These are phyloP conservation scores for Fusarium sp. DNA, from an alignment of 2,329 filamentous ascomycete species.

Conservation along the genomic window DNA sequence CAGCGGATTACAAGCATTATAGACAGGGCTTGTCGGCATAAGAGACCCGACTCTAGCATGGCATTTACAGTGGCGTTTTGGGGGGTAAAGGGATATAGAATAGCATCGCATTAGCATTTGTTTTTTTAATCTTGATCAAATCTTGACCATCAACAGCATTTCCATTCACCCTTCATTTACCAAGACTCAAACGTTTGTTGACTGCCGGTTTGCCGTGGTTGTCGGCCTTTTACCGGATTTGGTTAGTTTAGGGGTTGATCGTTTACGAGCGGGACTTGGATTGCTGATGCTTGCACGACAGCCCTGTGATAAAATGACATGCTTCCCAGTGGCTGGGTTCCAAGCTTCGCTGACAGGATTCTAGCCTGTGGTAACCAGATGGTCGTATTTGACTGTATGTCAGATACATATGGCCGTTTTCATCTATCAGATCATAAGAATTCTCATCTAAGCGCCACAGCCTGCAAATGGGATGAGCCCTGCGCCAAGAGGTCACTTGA, in stretches of 20 bases:
- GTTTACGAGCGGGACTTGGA: neutral
- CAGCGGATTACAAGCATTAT: constrained; percentile 27
- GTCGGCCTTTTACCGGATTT: neutral
- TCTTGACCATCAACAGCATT: neutral
- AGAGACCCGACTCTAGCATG: neutral
- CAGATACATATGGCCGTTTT: neutral
- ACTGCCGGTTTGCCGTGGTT: neutral
- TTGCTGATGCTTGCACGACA: neutral
- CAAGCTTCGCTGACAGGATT: neutral
- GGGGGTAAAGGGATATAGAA: neutral
- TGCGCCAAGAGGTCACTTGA: neutral
- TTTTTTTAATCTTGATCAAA: neutral
- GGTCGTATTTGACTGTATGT: neutral
- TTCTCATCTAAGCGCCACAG: neutral
- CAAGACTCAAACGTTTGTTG: neutral
- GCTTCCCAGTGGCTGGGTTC: neutral
- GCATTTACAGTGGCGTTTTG: constrained; percentile 17
- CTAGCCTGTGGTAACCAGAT: neutral
- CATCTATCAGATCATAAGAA: neutral
- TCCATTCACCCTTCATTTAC: too few species aligned
- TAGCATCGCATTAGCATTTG: neutral
- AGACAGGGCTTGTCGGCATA: constrained; percentile 30
- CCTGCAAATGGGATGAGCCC: neutral
- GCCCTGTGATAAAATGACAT: neutral
- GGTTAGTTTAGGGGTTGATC: neutral